phyloP scores from a whole-genome alignment of 331 rosid genomes.

The Spiraea crenata region DNA sequence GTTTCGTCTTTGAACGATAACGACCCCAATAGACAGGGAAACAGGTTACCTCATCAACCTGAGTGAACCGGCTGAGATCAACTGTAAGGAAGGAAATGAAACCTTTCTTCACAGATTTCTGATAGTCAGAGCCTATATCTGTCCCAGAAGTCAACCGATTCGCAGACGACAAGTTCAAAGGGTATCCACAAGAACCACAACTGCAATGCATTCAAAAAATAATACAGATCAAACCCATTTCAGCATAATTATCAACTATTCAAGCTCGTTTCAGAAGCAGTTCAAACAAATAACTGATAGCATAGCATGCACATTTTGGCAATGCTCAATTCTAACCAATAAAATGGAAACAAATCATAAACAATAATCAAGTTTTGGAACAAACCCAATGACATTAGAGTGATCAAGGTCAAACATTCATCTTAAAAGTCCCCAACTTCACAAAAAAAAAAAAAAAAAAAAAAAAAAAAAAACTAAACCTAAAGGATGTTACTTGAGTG shows the following conservation, averaged over 20 bases:
- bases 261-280: slow-evolving; percentile 20
- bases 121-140: slow-evolving; percentile 48
- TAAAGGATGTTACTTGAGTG: neutral
- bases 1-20: slow-evolving; percentile 45
- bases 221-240: neutral
- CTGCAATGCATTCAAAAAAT: slow-evolving; percentile 27
- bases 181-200: slow-evolving; percentile 74
- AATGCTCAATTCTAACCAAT: neutral
- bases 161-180: slow-evolving; percentile 55
- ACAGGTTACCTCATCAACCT: slow-evolving; percentile 61
- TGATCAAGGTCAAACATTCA: slow-evolving; percentile 12
- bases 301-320: slow-evolving; percentile 7
- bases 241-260: slow-evolving; percentile 13
- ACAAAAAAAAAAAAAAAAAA: neutral
- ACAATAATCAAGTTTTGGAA: neutral
- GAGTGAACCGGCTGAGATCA: slow-evolving; percentile 64
- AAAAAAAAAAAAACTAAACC: neutral
- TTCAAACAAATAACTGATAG: neutral
- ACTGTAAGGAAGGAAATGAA: slow-evolving; percentile 48
- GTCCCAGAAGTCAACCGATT: slow-evolving; percentile 58
- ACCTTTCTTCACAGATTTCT: slow-evolving; percentile 52
- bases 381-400: slow-evolving; percentile 1
- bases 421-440: neutral
- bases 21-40: slow-evolving; percentile 50
- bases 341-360: neutral